Base-by-base conservation (phyloP, 169 alveolate genomes). In the Eimeria praecox region DNA sequence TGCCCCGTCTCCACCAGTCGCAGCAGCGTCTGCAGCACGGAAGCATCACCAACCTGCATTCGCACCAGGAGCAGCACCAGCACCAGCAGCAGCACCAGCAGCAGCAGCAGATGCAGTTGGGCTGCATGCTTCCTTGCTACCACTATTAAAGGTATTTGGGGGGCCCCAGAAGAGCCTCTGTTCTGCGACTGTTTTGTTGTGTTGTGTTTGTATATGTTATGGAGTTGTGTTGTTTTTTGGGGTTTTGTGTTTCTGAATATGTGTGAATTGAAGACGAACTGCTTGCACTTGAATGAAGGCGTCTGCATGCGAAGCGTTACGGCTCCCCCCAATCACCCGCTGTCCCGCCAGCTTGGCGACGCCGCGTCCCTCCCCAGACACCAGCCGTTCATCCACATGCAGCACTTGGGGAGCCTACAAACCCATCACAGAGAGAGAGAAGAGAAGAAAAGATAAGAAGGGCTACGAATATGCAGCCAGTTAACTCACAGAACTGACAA, bases 21-120 rank as follows among this genome's bases (percentile, higher is more conserved):
- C 82, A 62, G 78, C 83, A 94, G 44, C 69, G 78, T 69, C 54
- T 89, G 83, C 89, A 94, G 94, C 44, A 80, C 90, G 77, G 96
- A 80, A 40, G 66, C 89, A 46, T 66, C 83, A 18, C 94, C 96
- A 24, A 94, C 78, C 90, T 83, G 90, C 86, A 56, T 16, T 44
- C 80, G 30, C 82, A 59, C 59, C 80, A 86, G 62, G 62, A 59
- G 78, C 80, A 86, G 62, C 86, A 75, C 24, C 10, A n/a, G 40
- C 40, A n/a, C 2, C 35, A 3, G 35, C 42, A 69, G 46, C 1
- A 69, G 78, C 22, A 69, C 27, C 46, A 69, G 78, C 46, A 14
- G 78, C 27, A 33, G 46, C 78, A 69, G 78, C 22, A n/a, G 46
- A 8, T 4, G 38, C 66, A 10, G 66, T 16, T 56, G 12, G 8